Conservation (phyloP, 1,284 basidiomycete genomes). For the Cryptococcus sp. region DNA sequence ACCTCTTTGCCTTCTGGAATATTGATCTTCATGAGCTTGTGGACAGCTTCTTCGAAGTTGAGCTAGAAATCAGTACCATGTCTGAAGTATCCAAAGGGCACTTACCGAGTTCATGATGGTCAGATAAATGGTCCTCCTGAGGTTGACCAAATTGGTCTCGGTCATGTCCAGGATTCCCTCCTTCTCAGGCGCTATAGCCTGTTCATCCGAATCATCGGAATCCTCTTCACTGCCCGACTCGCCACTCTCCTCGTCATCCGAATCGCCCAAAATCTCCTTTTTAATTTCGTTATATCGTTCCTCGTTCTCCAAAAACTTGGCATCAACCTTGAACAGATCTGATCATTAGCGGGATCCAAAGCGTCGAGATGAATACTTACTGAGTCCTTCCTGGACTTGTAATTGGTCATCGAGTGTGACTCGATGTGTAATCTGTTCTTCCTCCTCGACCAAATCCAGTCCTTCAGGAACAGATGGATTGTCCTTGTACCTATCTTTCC, state of each 20-base stretch:
- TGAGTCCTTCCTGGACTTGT: constrained; percentile 88
- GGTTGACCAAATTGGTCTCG: constrained; percentile 90
- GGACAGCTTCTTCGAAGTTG: constrained; percentile 97
- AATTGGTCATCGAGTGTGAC: constrained; percentile 88
- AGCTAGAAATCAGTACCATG: constrained; percentile 47
- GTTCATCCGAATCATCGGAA: constrained; percentile 60
- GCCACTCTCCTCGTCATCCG: constrained; percentile 47
- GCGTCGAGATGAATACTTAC: constrained; percentile 52
- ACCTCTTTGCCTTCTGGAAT: constrained; percentile 90
- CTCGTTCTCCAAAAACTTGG: constrained; percentile 85
- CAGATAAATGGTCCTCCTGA: constrained; percentile 89
- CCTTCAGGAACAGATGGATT: constrained; percentile 91
- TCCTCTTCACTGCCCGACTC: constrained; percentile 71
- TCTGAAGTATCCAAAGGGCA: not conserved
- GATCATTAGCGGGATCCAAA: not conserved
- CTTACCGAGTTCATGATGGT: constrained; percentile 90
- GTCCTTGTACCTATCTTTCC: constrained; percentile 98
- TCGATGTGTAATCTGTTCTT: constrained; percentile 93
- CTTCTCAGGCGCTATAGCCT: constrained; percentile 63
- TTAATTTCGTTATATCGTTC: constrained; percentile 90
- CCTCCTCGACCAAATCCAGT: constrained; percentile 93
- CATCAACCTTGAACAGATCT: constrained; percentile 96
- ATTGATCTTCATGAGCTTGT: constrained; percentile 93
- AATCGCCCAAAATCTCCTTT: constrained; percentile 79
- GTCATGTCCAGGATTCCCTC: constrained; percentile 92